Conservation (phyloP, 2,329 filamentous ascomycete species). For the Penicillium corylophilum region DNA sequence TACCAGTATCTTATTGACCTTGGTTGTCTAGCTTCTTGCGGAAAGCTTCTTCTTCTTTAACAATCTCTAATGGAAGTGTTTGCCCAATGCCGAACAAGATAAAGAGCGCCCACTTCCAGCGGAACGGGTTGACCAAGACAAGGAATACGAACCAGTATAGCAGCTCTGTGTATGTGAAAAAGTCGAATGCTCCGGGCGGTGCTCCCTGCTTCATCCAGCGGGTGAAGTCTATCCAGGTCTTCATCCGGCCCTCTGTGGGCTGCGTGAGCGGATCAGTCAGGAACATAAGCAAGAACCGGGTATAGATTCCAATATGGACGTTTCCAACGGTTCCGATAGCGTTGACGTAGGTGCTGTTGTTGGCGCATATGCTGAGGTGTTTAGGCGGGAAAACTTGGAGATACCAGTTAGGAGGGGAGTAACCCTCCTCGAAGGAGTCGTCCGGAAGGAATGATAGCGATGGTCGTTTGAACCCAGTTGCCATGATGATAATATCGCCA, state of each 20-base stretch:
- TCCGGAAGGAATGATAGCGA: not conserved
- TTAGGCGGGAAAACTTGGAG: not conserved
- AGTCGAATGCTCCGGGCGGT: not conserved
- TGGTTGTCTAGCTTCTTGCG: not conserved
- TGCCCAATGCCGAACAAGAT: not conserved
- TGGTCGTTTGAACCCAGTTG: not conserved
- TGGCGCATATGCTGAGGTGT: not conserved
- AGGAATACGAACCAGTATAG: not conserved
- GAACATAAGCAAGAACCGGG: not conserved
- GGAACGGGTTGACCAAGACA: not conserved
- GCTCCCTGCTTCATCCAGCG: conserved; percentile 2
- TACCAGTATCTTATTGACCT: not conserved
- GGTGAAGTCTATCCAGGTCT: conserved; percentile 3
- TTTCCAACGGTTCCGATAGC: not conserved
- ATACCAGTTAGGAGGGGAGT: not conserved
- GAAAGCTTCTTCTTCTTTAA: not conserved
- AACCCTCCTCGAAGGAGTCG: not conserved
- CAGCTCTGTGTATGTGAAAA: not conserved
- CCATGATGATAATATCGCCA: not conserved
- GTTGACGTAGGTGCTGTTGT: not conserved
- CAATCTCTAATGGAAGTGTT: not conserved
- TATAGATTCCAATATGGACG: not conserved
- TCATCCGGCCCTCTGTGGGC: not conserved
- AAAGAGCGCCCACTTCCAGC: not conserved
- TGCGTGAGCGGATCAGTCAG: not conserved